Percentiles rank a stretch among this genome's conserved stretches.
Conservation (phyloP, 495 filamentous ascomycete species). For the Penicillium dipodomyicola region DNA sequence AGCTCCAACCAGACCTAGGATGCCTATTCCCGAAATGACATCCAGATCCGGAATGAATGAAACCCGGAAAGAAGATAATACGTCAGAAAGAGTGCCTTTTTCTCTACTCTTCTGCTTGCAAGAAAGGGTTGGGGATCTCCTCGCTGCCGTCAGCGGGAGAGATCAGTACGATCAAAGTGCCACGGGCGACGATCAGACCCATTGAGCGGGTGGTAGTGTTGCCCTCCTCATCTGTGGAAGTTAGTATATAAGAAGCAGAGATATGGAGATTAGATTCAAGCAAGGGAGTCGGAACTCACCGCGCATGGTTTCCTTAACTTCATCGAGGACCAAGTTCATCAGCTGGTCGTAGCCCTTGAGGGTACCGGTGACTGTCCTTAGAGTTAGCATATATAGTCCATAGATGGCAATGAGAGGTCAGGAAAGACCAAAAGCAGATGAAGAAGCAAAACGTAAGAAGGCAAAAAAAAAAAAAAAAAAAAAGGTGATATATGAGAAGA, state of each 20-base stretch:
- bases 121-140: constrained; percentile 91
- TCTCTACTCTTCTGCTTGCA: constrained; percentile 60
- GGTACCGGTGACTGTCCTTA: constrained; percentile 67
- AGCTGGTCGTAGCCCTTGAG: constrained; percentile 95
- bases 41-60: constrained; percentile 2
- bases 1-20: not conserved
- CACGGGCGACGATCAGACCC: constrained; percentile 87
- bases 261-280: not conserved
- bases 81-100: not conserved
- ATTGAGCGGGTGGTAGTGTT: constrained; percentile 80
- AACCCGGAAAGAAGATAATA: not conserved
- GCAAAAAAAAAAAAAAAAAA: no score
- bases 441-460: not conserved
- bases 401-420: not conserved
- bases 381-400: constrained; percentile 11
- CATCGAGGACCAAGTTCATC: constrained; percentile 96
- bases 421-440: not conserved
- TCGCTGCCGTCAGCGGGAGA: constrained; percentile 92
- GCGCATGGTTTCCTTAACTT: constrained; percentile 83
- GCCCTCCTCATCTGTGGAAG: constrained; percentile 74
- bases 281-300: constrained; percentile 50
- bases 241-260: constrained; percentile 15
- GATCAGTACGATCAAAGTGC: constrained; percentile 87
- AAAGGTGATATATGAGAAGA: constrained; percentile 13
- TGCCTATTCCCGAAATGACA: constrained; percentile 1